phyloP scores from a whole-genome alignment of 139 green algal species.

The Chlamydomonas sphaeroides region DNA sequence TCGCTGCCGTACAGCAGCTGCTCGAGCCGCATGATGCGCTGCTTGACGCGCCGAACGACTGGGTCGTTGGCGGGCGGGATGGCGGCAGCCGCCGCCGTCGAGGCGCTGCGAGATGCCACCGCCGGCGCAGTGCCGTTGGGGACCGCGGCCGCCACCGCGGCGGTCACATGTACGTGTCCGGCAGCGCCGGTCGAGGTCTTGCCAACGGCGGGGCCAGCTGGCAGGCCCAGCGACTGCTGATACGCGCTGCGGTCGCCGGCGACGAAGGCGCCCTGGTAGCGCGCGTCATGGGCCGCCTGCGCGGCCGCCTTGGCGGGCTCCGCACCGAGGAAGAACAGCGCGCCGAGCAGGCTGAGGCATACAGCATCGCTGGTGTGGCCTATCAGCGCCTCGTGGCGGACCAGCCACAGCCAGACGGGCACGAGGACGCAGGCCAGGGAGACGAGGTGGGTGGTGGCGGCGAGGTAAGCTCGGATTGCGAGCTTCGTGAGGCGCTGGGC shows the following conservation, averaged over 20 bases:
- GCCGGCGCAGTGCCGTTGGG: background rate
- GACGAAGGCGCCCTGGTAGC: background rate
- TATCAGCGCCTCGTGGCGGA: background rate
- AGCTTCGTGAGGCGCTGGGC: background rate
- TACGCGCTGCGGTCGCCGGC: background rate
- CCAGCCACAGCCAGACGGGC: conserved; percentile 16
- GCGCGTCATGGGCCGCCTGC: background rate
- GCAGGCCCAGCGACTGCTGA: background rate
- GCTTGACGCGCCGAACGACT: conserved; percentile 6
- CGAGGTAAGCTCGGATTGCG: background rate
- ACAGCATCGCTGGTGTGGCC: background rate
- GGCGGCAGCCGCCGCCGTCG: background rate
- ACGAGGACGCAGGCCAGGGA: background rate
- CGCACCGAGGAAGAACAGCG: background rate
- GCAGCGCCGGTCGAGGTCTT: too few species aligned
- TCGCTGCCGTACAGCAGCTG: conserved; percentile 26
- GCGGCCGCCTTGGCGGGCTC: background rate
- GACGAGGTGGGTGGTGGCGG: background rate
- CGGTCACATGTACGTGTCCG: too few species aligned
- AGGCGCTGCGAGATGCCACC: too few species aligned
- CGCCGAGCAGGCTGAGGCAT: background rate
- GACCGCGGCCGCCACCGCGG: background rate
- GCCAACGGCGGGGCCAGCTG: too few species aligned
- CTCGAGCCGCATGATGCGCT: conserved; percentile 39
- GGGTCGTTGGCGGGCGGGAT: background rate